Evolutionary conservation across 495 filamentous ascomycete species (phyloP).

Genomic region (Lophiotrema nucula): DNA sequence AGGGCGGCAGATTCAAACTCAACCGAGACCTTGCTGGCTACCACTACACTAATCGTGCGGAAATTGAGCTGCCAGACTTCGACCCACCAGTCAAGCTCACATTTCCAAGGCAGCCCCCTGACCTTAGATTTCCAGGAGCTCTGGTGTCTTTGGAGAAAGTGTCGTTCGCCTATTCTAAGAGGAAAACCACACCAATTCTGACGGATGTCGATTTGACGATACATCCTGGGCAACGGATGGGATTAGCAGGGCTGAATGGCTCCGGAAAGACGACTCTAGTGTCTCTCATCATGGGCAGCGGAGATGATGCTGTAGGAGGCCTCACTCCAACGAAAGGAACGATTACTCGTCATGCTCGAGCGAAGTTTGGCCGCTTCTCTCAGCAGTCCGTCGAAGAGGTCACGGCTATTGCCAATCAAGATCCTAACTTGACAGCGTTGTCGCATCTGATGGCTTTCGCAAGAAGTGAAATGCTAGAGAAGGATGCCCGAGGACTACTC

Average conservation of each 20-base stretch:
- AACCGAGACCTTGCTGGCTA: slow-evolving; percentile 68
- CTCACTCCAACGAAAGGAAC: slow-evolving; percentile 51
- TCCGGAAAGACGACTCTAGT: slow-evolving; percentile 72
- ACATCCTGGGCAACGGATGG: slow-evolving; percentile 67
- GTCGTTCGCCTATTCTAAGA: slow-evolving; percentile 55
- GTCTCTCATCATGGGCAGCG: slow-evolving; percentile 51
- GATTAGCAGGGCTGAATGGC: slow-evolving; percentile 71
- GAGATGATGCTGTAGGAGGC: slow-evolving; percentile 37
- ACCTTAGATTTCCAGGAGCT: slow-evolving; percentile 71
- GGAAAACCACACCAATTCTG: slow-evolving; percentile 45
- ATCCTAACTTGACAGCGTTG: slow-evolving; percentile 60
- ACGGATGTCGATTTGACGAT: slow-evolving; percentile 63
- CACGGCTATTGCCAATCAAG: slow-evolving; percentile 47
- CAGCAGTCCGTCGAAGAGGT: slow-evolving; percentile 73
- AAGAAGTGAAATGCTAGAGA: slow-evolving; percentile 55
- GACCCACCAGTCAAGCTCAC: slow-evolving; percentile 57
- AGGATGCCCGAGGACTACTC: slow-evolving; percentile 60
- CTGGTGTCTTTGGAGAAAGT: slow-evolving; percentile 67
- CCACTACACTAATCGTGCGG: slow-evolving; percentile 54
- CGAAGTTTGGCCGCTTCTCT: slow-evolving; percentile 71
- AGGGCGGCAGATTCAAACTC: slow-evolving; percentile 72
- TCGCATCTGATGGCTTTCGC: slow-evolving; percentile 53
- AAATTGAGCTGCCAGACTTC: slow-evolving; percentile 68
- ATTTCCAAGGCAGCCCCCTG: slow-evolving; percentile 56
- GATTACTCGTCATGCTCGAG: slow-evolving; percentile 60